Conservation (phyloP, 306 rosid species). For the Prunus fruticosa region DNA sequence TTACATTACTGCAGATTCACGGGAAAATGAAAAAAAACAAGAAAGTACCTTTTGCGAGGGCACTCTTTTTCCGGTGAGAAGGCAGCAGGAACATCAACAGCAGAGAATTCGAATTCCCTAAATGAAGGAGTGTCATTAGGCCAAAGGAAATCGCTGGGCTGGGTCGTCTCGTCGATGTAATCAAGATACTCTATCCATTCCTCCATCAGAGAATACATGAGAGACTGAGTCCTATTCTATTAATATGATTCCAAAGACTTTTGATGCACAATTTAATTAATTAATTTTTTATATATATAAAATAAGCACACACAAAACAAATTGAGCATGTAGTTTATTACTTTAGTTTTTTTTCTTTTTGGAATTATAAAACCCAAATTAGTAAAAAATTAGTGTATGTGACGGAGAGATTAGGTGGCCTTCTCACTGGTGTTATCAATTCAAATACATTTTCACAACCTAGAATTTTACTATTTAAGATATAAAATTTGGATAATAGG, state of each 20-base stretch:
- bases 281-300: too few species aligned
- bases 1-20: not conserved
- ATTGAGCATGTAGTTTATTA: not conserved
- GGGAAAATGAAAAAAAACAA: not conserved
- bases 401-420: not conserved
- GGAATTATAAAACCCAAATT: not conserved
- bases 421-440: not conserved
- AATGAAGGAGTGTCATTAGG: constrained; percentile 37
- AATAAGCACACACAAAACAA: not conserved
- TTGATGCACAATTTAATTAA: not conserved
- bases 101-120: constrained; percentile 42
- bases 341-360: not conserved
- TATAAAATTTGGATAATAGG: too few species aligned
- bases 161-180: constrained; percentile 42
- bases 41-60: constrained; percentile 62
- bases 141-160: constrained; percentile 56
- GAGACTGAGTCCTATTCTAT: not conserved
- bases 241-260: not conserved
- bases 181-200: constrained; percentile 54
- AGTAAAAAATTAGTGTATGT: not conserved
- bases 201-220: constrained; percentile 17
- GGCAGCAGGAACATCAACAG: constrained; percentile 32
- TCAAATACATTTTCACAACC: too few species aligned
- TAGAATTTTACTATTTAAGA: too few species aligned
- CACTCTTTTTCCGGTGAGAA: constrained; percentile 36